Base-by-base conservation (phyloP, 2,329 filamentous ascomycete species). In the Paracamarosporium sp. region DNA sequence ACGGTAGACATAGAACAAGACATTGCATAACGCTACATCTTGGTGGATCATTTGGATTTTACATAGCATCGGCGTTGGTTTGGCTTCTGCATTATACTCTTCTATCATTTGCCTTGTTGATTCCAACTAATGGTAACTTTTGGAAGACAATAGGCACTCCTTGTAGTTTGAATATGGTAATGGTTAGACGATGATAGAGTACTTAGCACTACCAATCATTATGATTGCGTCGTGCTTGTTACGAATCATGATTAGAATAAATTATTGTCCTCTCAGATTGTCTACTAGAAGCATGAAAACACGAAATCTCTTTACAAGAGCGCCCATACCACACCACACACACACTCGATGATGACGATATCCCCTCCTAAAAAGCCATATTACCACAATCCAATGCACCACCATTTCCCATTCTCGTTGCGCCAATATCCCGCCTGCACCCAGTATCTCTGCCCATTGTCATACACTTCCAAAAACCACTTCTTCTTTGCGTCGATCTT, bases 51-150 rank as follows among this genome's bases (percentile, higher is more conserved):
- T 41, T 43, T 40, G 35, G n/a, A 51, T 51, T 41, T 33, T 33
- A 36, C 48, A 51, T 51, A 41, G 48, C 48, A 33, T 51, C n/a
- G 28, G 48, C 25, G 48, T 43, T 41, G 48, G 35, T 25, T 13
- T 48, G 17, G 46, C 22, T 13, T 41, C 41, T 50, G 6, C 9
- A 15, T 50, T 40, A 31, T 30, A 12, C 17, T 50, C 24, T 50
- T 20, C 22, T 40, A 20, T 30, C 31, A 25, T 12, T 27, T n/a
- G 31, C 45, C 20, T 36, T 17, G 17, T n/a, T 20, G 25, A 31
- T n/a, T n/a, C n/a, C 46, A 22, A 50, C 46, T 17, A 22, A 20
- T 31, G 35, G 28, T 4, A 36, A 22, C 43, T 31, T 36, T 48
- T 15, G 27, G 17, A 33, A 51, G 27, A 51, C 12, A 33, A 43